phyloP scores from a whole-genome alignment of 371 early-diverging fungal genomes.

The Zychaea mexicana region DNA sequence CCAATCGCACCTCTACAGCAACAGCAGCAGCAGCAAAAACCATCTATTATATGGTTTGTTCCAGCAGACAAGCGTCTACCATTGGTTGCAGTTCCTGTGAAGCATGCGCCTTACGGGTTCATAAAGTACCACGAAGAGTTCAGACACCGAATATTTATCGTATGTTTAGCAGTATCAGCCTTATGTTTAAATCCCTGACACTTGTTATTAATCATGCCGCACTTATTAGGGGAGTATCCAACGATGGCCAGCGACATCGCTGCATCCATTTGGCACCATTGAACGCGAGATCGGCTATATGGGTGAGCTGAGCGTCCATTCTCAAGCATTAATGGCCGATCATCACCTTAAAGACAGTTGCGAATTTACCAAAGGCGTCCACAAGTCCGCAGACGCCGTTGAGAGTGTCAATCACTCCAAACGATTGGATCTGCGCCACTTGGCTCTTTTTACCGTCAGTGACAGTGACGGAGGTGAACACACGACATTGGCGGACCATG shows the following conservation, averaged over 20 bases:
- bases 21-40: constrained; percentile 27
- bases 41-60: constrained; percentile 60
- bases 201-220: neutral
- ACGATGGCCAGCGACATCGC: constrained; percentile 42
- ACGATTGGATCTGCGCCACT: constrained; percentile 19
- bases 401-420: constrained; percentile 1
- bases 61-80: constrained; percentile 70
- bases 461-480: constrained; percentile 6
- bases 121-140: constrained; percentile 39
- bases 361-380: constrained; percentile 26
- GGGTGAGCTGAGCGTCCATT: constrained; percentile 39
- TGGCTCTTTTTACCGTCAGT: constrained; percentile 21
- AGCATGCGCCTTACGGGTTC: constrained; percentile 36
- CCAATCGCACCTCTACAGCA: neutral
- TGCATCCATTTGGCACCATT: constrained; percentile 46
- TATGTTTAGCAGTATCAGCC: constrained; percentile 13
- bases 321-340: constrained; percentile 35
- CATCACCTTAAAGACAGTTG: constrained; percentile 35
- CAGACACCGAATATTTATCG: constrained; percentile 36
- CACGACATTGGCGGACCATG: constrained; percentile 10
- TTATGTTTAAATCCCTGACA: too few relatives aligned
- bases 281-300: constrained; percentile 44
- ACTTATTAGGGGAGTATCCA: constrained; percentile 28
- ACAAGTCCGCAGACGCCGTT: constrained; percentile 16
- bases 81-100: constrained; percentile 54